phyloP scores from a whole-genome alignment of 2,329 filamentous ascomycete species.

The Aspergillus carbonarius region DNA sequence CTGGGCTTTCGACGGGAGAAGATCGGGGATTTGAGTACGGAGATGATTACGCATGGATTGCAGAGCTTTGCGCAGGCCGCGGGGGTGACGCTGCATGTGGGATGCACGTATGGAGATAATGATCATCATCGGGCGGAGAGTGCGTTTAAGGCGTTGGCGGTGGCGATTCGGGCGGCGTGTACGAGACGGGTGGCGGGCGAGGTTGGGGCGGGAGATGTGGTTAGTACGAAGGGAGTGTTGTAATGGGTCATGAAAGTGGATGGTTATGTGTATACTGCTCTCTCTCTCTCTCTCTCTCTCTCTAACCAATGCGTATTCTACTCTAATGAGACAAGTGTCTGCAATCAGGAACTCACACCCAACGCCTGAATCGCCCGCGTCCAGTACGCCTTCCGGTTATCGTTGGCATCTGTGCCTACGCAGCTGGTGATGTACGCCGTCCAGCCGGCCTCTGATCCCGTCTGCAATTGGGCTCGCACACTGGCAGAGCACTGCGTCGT shows the following conservation, averaged over 20 bases:
- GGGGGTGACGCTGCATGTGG: slow-evolving; percentile 90
- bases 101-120: slow-evolving; percentile 85
- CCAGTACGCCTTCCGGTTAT: slow-evolving; percentile 53
- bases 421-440: slow-evolving; percentile 54
- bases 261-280: background rate
- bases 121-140: slow-evolving; percentile 96
- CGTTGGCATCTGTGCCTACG: slow-evolving; percentile 51
- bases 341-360: slow-evolving; percentile 19
- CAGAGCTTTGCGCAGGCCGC: slow-evolving; percentile 91
- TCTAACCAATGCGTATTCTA: slow-evolving; percentile 5
- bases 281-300: too few relatives aligned
- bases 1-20: slow-evolving; percentile 85
- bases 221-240: slow-evolving; percentile 93
- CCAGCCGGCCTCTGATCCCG: slow-evolving; percentile 53
- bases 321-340: background rate
- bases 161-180: slow-evolving; percentile 78
- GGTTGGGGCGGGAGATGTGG: slow-evolving; percentile 84
- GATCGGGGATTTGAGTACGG: slow-evolving; percentile 86
- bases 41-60: slow-evolving; percentile 97
- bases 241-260: slow-evolving; percentile 25
- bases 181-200: slow-evolving; percentile 71
- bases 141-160: slow-evolving; percentile 92
- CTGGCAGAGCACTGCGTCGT: slow-evolving; percentile 52
- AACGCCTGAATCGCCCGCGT: slow-evolving; percentile 46
- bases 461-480: slow-evolving; percentile 47